These are phyloP conservation scores for Ustilago esculenta DNA, from an alignment of 1,284 basidiomycete species.

Conservation along the genomic window DNA sequence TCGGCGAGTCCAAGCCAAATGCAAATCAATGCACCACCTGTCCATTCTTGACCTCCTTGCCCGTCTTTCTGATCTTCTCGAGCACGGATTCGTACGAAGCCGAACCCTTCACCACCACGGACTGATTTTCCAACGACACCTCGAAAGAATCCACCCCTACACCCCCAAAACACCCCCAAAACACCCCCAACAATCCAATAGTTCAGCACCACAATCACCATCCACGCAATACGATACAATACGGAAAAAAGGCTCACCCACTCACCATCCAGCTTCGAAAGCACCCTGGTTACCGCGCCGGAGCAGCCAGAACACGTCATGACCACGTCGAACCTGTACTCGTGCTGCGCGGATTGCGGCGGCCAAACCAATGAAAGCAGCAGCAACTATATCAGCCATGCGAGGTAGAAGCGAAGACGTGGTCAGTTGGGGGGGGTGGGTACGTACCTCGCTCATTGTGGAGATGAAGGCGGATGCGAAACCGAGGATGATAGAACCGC, in stretches of 20 bases:
- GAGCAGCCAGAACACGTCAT: slow-evolving; percentile 87
- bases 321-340: slow-evolving; percentile 76
- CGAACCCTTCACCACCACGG: slow-evolving; percentile 76
- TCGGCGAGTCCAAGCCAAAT: too few relatives aligned
- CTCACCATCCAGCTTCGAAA: slow-evolving; percentile 76
- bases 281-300: slow-evolving; percentile 77
- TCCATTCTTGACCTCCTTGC: slow-evolving; percentile 74
- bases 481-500: too few relatives aligned
- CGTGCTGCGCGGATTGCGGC: too few relatives aligned
- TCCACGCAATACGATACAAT: too few relatives aligned
- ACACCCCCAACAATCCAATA: too few relatives aligned
- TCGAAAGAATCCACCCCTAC: slow-evolving; percentile 62
- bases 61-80: slow-evolving; percentile 84
- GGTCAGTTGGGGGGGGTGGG: neutral
- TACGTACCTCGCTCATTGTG: slow-evolving; percentile 22
- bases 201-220: too few relatives aligned
- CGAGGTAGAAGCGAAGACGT: too few relatives aligned
- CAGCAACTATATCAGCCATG: too few relatives aligned
- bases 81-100: slow-evolving; percentile 76
- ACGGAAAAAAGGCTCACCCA: too few relatives aligned
- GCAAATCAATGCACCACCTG: slow-evolving; percentile 36
- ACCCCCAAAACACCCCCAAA: slow-evolving; percentile 38
- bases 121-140: slow-evolving; percentile 77
- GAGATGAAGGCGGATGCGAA: too few relatives aligned
- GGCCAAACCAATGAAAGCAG: too few relatives aligned